Base-by-base conservation (phyloP, 2,329 filamentous ascomycete genomes). In the Botrytis sinoallii region DNA sequence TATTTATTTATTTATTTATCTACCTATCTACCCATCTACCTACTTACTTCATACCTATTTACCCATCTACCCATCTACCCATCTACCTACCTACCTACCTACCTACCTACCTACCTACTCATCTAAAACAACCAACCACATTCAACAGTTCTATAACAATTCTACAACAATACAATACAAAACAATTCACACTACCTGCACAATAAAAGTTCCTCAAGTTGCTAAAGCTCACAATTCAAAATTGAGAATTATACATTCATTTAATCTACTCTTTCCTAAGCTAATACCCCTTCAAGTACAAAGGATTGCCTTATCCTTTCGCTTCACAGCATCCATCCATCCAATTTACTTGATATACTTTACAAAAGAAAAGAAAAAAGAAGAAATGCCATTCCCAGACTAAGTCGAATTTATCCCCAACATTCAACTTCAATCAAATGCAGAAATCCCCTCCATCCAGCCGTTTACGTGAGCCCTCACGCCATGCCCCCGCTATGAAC, bases 401-500 rank as follows among this genome's bases (percentile, higher is more conserved):
- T 29, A 29, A 16, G 52, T 29, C 52, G n/a, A 55, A n/a, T 55
- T 55, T n/a, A 55, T 55, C 25, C 48, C 48, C 48, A 16, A 16
- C 52, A 55, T 55, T 29, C n/a, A 29, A 18, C 52, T 55, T 18
- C 14, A 29, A n/a, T 48, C 32, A 20, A 40, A 55, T n/a, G 32
- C 18, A 40, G 6, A 25, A 25, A 35, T 7, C 29, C 65, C 52
- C 29, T 42, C 42, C 38, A 38, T 59, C 70, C 48, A 57, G 32
- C 48, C 29, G 20, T 35, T 22, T 32, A 67, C 52, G 40, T 32
- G 16, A n/a, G 44, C 35, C 48, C 48, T 48, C 35, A 22, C 63
- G 65, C 61, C 48, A 72, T 68, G 20, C 52, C 25, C 16, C n/a
- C 64, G 55, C 64, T 61, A 52, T 69, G 40, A 18, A 59, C 22